Base-by-base conservation (phyloP, 192 early-diverging fungal species). In the Obelidium mucronatum region DNA sequence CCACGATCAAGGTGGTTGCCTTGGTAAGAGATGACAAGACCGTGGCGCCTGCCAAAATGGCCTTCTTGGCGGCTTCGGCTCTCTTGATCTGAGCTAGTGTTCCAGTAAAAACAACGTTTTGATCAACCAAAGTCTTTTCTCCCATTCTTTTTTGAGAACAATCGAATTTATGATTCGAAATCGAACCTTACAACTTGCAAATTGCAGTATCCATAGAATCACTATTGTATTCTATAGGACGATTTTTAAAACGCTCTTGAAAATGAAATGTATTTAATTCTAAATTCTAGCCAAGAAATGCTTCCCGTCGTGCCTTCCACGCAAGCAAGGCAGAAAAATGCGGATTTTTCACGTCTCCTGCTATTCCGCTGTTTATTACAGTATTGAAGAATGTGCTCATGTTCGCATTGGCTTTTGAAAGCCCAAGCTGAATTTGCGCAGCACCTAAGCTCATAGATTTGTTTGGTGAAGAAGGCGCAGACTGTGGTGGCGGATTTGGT, bases 341-440 rank as follows among this genome's bases (percentile, higher is more conserved):
- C 13, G 62, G 35, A 42, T 56, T 66, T 34, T 78, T 81, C 31
- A 67, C 48, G 26, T 75, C 70, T 48, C 67, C 60, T 0, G 70
- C 72, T 24, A 71, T 8, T 37, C 65, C 63, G 26, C 52, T 42
- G 15, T 68, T 37, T 11, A 40, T 67, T 19, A 77, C 65, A 36
- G 15, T 28, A 17, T 67, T 62, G 24, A 86, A 79, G 54, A 87
- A 84, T 31, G 48, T 59, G 2, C 44, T 58, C 85, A 87, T 82
- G 39, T 81, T 65, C 5, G 82, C 78, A 70, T 87, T 84, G 28
- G 73, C 85, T 34, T 81, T 78, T 4, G 82, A 73, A 1, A 87
- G 77, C 6, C 81, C 81, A 30, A 87, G 52, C 68, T 87, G 85
- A 22, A 82, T 82, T 61, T 81, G 80, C 2, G 83, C 83, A 42